These are phyloP conservation scores for Leccinum pallidistipes DNA, from an alignment of 1,284 basidiomycete species.

Conservation along the genomic window DNA sequence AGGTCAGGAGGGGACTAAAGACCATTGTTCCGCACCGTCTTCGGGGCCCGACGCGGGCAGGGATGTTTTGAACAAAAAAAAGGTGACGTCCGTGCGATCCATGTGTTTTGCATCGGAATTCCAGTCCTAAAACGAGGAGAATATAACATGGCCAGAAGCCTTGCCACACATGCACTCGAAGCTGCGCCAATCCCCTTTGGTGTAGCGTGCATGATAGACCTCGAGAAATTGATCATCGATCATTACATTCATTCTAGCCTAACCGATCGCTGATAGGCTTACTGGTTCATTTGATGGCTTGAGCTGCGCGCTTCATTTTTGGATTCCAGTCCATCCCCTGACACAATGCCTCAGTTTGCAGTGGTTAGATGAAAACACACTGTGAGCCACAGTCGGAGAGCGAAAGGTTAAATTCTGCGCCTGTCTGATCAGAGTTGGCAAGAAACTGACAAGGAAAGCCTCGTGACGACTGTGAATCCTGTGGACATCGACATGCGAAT, in stretches of 20 bases:
- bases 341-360: neutral
- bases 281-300: neutral
- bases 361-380: neutral
- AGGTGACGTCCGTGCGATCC: neutral
- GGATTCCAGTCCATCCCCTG: neutral
- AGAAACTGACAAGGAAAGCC: neutral
- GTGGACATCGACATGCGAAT: constrained; percentile 5
- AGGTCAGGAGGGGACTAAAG: too few relatives aligned
- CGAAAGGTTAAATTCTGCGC: neutral
- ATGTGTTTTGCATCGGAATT: neutral
- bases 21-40: neutral
- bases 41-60: neutral
- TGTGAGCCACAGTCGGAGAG: neutral
- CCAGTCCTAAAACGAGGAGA: neutral
- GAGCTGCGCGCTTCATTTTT: neutral
- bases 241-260: neutral
- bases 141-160: neutral
- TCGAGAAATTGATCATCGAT: neutral
- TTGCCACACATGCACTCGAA: neutral
- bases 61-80: neutral
- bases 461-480: neutral
- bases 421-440: neutral
- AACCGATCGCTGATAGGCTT: neutral
- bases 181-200: neutral
- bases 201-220: neutral